These are phyloP conservation scores for Phaeosphaeriaceae sp. DNA, from an alignment of 2,329 filamentous ascomycete species.

Conservation along the genomic window DNA sequence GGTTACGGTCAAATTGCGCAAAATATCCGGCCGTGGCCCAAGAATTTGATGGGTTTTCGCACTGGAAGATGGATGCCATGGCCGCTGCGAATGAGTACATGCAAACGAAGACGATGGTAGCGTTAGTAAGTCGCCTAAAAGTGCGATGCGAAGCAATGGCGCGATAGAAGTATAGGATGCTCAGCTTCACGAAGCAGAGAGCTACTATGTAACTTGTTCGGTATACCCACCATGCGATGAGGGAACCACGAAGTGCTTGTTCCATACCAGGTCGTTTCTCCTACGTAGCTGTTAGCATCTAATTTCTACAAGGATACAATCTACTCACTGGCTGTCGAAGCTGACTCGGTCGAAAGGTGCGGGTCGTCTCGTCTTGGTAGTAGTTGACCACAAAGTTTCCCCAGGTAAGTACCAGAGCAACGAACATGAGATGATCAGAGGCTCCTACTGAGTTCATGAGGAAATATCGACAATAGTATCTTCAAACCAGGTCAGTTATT, in stretches of 20 bases:
- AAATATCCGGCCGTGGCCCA: constrained; percentile 37
- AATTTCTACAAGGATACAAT: neutral
- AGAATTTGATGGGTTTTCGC: constrained; percentile 37
- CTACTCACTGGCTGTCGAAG: constrained; percentile 35
- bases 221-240: constrained; percentile 45
- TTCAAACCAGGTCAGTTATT: constrained; percentile 15
- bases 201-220: constrained; percentile 39
- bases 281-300: constrained; percentile 21
- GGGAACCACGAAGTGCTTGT: constrained; percentile 29
- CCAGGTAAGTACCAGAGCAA: constrained; percentile 45
- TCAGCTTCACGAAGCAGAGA: constrained; percentile 42
- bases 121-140: constrained; percentile 39
- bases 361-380: constrained; percentile 41
- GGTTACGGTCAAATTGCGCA: constrained; percentile 36
- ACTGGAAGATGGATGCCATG: constrained; percentile 42
- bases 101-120: constrained; percentile 37
- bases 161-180: constrained; percentile 45
- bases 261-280: constrained; percentile 37
- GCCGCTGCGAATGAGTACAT: constrained; percentile 38
- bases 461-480: constrained; percentile 45
- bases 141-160: constrained; percentile 42
- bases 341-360: constrained; percentile 29
- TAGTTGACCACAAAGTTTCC: constrained; percentile 45
- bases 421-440: constrained; percentile 44
- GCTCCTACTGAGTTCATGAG: constrained; percentile 38